Evolutionary conservation across 2,329 filamentous ascomycete species (phyloP), one percentile per base, ranked within the genome.

Genomic region (Neurospora crassa): DNA sequence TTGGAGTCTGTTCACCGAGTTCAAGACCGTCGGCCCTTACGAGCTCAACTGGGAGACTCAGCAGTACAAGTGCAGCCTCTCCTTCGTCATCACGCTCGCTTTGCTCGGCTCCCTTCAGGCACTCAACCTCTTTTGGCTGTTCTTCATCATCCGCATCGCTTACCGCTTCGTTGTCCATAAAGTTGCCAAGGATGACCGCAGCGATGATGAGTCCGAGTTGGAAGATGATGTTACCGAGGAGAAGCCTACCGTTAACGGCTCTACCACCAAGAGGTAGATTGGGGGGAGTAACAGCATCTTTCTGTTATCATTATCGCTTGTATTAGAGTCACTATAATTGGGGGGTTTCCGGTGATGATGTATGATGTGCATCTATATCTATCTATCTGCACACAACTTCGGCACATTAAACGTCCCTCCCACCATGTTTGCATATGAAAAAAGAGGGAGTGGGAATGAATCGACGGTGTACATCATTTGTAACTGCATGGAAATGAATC

Each of bases 101-200:
- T 85, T 95, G 37, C 86, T 95, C 7, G 84, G 88, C 3, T 83
- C 85, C 3, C 84, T 95, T 42, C 92, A 95, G 80, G 87, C 89
- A 1, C 85, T 95, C 70, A 95, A 95, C 79, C 80, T 94, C 11
- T 93, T 94, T 82, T 95, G 92, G 92, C 87, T 94, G 72, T 92
- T 90, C 81, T 89, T 91, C 80, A 93, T 95, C 76, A 79, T 91
- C 72, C 86, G 91, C 74, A 93, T 94, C 74, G 90, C 90, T 67
- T 92, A 90, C 76, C 86, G 91, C 72, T 91, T 92, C 75, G 82
- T 91, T 20, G 84, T 87, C 59, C 86, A 86, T 76, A 86, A 87
- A 69, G 84, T 85, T 24, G 86, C 86, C 42, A 87, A 89, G 69
- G 92, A 94, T 77, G 92, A 93, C 73, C 86, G 92, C 73, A 93